A percentile compares a stretch with the other conserved stretches of the same genome.
Evolutionary conservation across 495 filamentous ascomycete species (phyloP).

Genomic region (Hypoxylon lenormandii): DNA sequence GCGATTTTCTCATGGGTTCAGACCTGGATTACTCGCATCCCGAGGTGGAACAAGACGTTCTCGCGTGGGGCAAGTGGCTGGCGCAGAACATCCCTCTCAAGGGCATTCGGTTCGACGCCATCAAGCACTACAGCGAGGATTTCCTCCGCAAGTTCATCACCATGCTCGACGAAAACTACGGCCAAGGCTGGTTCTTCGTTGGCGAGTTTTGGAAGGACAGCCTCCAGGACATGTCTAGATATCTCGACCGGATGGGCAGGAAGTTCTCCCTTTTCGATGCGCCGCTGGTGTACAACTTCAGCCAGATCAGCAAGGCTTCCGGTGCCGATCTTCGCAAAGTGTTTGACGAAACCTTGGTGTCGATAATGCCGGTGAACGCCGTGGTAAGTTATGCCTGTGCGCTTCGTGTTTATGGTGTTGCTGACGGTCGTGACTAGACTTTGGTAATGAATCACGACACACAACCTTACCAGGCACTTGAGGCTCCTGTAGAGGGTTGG

Average conservation of each 20-base stretch:
- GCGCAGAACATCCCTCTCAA: constrained; percentile 66
- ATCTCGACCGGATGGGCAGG: constrained; percentile 70
- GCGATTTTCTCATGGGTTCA: constrained; percentile 68
- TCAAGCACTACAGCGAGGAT: constrained; percentile 74
- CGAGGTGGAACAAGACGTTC: constrained; percentile 72
- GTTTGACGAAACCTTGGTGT: constrained; percentile 70
- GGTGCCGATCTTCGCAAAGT: constrained; percentile 70
- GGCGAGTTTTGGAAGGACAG: constrained; percentile 80
- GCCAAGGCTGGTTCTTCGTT: constrained; percentile 72
- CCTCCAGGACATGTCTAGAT: constrained; percentile 64
- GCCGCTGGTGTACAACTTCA: constrained; percentile 75
- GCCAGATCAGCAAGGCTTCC: constrained; percentile 62
- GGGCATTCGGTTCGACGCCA: constrained; percentile 80
- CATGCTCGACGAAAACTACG: constrained; percentile 62
- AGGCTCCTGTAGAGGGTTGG: constrained; percentile 64
- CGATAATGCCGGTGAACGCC: constrained; percentile 69
- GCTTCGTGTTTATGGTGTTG: not conserved
- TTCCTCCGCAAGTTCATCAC: constrained; percentile 73
- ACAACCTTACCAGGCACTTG: constrained; percentile 70
- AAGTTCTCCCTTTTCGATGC: constrained; percentile 74
- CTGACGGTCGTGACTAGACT: constrained; percentile 37
- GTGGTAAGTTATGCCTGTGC: constrained; percentile 50
- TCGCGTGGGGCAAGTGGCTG: constrained; percentile 77
- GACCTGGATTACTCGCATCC: constrained; percentile 75
- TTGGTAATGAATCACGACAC: constrained; percentile 69